Conservation (phyloP, 2,329 filamentous ascomycete genomes). For the Neopestalotiopsis clavispora region DNA sequence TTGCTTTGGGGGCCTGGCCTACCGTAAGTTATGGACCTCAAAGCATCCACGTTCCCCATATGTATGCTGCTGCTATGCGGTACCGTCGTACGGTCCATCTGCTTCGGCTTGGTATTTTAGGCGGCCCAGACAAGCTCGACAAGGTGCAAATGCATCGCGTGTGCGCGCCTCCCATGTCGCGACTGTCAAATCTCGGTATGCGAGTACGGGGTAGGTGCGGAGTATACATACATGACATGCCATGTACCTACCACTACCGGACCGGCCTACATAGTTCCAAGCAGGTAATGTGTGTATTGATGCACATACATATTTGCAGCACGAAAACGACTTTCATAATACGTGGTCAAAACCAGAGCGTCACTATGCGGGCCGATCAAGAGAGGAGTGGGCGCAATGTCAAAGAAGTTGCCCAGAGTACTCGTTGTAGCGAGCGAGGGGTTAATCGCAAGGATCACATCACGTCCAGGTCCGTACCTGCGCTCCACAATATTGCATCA, state of each 20-base stretch:
- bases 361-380: no score
- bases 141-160: constrained; percentile 1
- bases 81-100: not conserved
- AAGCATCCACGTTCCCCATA: no score
- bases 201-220: not conserved
- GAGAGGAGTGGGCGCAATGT: no score
- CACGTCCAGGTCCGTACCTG: constrained; percentile 9
- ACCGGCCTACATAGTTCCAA: no score
- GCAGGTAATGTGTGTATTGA: no score
- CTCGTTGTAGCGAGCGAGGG: not conserved
- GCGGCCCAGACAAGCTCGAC: not conserved
- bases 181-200: not conserved
- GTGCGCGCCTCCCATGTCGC: not conserved
- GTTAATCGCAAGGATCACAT: not conserved
- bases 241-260: no score
- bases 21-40: no score
- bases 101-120: not conserved
- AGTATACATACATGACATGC: constrained; percentile 1
- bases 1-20: no score
- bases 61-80: not conserved
- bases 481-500: constrained; percentile 16
- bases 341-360: no score
- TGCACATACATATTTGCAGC: no score
- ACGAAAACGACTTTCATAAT: no score
- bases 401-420: not conserved